These are phyloP conservation scores for Cymbopogon flexuosus DNA, from an alignment of 202 grass and related monocot genomes.

Conservation along the genomic window DNA sequence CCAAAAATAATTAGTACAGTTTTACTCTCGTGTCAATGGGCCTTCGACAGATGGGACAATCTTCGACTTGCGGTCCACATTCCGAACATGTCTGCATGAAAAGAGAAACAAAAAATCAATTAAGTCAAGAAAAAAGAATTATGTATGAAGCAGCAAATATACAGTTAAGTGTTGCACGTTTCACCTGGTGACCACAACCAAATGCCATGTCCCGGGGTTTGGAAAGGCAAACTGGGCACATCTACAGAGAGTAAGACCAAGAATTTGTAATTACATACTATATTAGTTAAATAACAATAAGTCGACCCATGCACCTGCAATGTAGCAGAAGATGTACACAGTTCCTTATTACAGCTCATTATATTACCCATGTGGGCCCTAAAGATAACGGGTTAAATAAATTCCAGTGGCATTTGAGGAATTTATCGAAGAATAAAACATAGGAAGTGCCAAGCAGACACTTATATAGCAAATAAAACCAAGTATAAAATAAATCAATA, in stretches of 20 bases:
- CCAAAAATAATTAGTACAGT: constrained; percentile 46
- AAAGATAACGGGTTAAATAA: background rate
- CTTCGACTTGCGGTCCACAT: constrained; percentile 58
- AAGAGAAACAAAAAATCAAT: background rate
- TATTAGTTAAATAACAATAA: background rate
- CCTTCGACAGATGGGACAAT: constrained; percentile 75
- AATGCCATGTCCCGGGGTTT: constrained; percentile 79
- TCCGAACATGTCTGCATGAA: constrained; percentile 67
- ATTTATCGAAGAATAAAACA: background rate
- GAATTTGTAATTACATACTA: background rate
- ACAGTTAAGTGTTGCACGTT: background rate
- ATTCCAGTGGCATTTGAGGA: no score
- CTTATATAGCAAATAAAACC: no score
- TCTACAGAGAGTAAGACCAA: constrained; percentile 36
- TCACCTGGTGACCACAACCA: constrained; percentile 92
- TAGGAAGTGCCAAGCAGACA: no score
- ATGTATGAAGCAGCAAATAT: background rate
- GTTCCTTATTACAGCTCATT: background rate
- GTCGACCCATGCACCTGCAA: no score
- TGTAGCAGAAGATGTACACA: background rate
- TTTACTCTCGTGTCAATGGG: constrained; percentile 81
- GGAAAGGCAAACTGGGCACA: constrained; percentile 77
- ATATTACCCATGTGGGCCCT: background rate
- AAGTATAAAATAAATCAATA: no score
- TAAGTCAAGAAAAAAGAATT: background rate